A percentile compares a stretch with the other conserved stretches of the same genome.
These are phyloP conservation scores for Ceratocystis variospora DNA, from an alignment of 2,329 filamentous ascomycete genomes.

Conservation along the genomic window DNA sequence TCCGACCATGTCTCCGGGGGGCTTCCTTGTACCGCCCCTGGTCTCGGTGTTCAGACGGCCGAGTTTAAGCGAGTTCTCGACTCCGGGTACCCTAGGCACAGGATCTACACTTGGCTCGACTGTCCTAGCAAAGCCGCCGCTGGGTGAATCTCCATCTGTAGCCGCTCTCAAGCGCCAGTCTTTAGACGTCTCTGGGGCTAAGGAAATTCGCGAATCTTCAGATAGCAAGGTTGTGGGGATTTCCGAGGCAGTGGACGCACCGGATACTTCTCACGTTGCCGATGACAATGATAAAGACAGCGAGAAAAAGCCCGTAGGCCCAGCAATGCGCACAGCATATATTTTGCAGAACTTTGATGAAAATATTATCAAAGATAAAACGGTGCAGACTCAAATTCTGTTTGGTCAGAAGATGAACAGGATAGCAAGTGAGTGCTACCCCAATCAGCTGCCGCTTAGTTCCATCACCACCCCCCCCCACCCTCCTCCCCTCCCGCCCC, in stretches of 20 bases:
- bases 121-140: neutral
- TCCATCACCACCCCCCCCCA: neutral
- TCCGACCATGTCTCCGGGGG: constrained; percentile 19
- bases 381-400: constrained; percentile 44
- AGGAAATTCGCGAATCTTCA: neutral
- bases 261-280: neutral
- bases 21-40: constrained; percentile 22
- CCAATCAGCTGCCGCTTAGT: neutral
- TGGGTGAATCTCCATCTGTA: neutral
- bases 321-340: constrained; percentile 43
- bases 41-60: neutral
- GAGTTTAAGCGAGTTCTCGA: neutral
- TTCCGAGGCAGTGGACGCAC: neutral
- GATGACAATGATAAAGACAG: neutral
- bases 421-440: constrained; percentile 35
- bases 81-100: neutral
- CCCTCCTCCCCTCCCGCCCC: too few relatives aligned
- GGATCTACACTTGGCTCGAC: neutral
- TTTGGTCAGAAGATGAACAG: constrained; percentile 46
- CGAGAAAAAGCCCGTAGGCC: constrained; percentile 19
- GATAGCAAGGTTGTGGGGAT: neutral
- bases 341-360: constrained; percentile 48
- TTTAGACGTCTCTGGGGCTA: neutral
- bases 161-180: neutral
- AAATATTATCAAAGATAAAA: constrained; percentile 41